These are phyloP conservation scores for Coniella lustricola DNA, from an alignment of 2,329 filamentous ascomycete species.

Conservation along the genomic window DNA sequence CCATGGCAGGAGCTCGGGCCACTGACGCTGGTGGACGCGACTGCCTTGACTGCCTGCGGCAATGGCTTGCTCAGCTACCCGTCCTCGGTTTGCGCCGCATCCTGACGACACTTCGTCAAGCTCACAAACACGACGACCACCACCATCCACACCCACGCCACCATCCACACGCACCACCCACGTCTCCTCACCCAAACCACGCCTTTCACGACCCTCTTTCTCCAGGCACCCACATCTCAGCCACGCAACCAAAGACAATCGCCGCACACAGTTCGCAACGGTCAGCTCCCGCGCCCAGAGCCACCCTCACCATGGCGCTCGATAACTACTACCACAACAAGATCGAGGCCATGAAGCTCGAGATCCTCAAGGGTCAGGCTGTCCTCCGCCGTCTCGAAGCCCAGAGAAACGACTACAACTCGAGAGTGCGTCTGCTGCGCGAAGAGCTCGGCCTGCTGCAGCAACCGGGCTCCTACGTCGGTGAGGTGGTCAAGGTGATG, in stretches of 20 bases:
- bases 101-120: slow-evolving; percentile 13
- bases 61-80: slow-evolving; percentile 14
- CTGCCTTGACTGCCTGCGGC: slow-evolving; percentile 16
- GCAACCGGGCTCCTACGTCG: slow-evolving; percentile 96
- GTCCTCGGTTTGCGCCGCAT: slow-evolving; percentile 15
- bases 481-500: slow-evolving; percentile 99
- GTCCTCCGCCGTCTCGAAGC: slow-evolving; percentile 91
- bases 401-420: slow-evolving; percentile 99
- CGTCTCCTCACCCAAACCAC: not conserved
- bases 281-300: slow-evolving; percentile 12
- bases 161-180: not conserved
- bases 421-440: slow-evolving; percentile 83
- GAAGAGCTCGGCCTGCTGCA: slow-evolving; percentile 95
- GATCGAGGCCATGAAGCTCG: slow-evolving; percentile 99
- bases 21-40: slow-evolving; percentile 11
- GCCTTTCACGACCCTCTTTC: not conserved
- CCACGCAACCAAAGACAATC: not conserved
- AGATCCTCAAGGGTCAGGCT: slow-evolving; percentile 98
- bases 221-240: not conserved
- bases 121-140: slow-evolving; percentile 1
- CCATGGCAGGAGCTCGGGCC: slow-evolving; percentile 10
- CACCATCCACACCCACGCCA: not conserved
- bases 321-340: slow-evolving; percentile 99
- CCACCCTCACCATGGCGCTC: slow-evolving; percentile 73
- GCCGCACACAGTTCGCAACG: not conserved